phyloP scores from a whole-genome alignment of 2,329 filamentous ascomycete genomes.

The Colletotrichum liriopes region DNA sequence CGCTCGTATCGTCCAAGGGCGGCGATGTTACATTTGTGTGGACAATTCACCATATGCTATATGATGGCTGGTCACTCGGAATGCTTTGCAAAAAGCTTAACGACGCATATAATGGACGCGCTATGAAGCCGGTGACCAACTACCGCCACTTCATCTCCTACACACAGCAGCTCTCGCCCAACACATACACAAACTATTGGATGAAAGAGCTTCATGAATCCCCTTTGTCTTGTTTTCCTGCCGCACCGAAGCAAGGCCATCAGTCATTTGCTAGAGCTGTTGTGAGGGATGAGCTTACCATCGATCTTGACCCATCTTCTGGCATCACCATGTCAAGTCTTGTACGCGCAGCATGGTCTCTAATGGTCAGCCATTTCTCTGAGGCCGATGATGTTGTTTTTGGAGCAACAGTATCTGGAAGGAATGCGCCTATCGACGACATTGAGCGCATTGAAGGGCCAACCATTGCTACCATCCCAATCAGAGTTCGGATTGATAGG shows the following conservation, averaged over 20 bases:
- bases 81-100: slow-evolving; percentile 27
- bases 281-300: slow-evolving; percentile 9
- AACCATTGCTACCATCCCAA: slow-evolving; percentile 51
- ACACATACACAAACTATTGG: slow-evolving; percentile 4
- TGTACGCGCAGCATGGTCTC: slow-evolving; percentile 48
- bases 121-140: slow-evolving; percentile 1
- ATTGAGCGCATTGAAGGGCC: slow-evolving; percentile 50
- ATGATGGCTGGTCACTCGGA: slow-evolving; percentile 33
- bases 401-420: slow-evolving; percentile 49
- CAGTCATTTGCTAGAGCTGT: slow-evolving; percentile 24
- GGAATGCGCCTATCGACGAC: slow-evolving; percentile 47
- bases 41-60: slow-evolving; percentile 43
- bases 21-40: slow-evolving; percentile 40
- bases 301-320: slow-evolving; percentile 3
- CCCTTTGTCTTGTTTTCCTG: slow-evolving; percentile 11
- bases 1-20: slow-evolving; percentile 30
- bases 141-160: slow-evolving; percentile 31
- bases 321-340: slow-evolving; percentile 43
- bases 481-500: slow-evolving; percentile 43
- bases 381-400: slow-evolving; percentile 48
- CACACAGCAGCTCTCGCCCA: neutral
- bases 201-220: neutral
- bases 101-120: neutral
- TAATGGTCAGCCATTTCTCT: slow-evolving; percentile 57
- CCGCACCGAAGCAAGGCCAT: neutral